Evolutionary conservation across 2,329 filamentous ascomycete genomes (phyloP), one percentile per base, ranked within the genome.

Genomic region (Cryphonectria carpinicola): DNA sequence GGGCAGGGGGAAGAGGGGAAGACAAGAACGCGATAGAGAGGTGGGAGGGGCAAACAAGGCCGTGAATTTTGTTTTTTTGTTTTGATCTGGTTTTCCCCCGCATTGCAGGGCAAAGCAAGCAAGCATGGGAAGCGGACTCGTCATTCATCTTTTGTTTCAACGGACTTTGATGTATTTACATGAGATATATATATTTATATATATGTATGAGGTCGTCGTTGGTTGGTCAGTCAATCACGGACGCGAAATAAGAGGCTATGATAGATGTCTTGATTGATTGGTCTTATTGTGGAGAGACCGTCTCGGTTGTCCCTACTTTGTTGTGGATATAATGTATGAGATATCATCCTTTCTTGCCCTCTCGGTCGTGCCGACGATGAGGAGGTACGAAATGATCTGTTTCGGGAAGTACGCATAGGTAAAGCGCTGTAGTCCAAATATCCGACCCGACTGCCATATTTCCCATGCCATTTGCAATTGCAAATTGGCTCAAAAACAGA

Each of bases 201-300:
- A 41, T 67, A 66, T 70, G 62, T 68, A 66, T 72, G 65, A n/a
- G 6, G 22, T 49, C 62, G 65, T 46, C 62, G 66, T 46, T 49
- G 46, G 46, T 49, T 22, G 22, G 22, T 49, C 22, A 6, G 46
- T 49, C 46, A 67, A 60, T 64, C 66, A 68, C 66, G 66, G 66
- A 60, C 46, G 39, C 64, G 69, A 28, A 72, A 71, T 58, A 52
- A 63, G 46, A 72, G 66, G 54, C 67, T 69, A 72, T 46, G 69
- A 71, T 65, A 69, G 64, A 67, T 63, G 39, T 68, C 60, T 49
- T 49, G 41, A 39, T 39, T 49, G 46, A n/a, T 46, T 17, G 10
- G 8, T 43, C 37, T 64, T 6, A 46, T 14, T 64, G 17, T 17
- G 13, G 54, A 43, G n/a, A 46, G 61, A 43, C n/a, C 25, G 35